phyloP scores from a whole-genome alignment of 2,329 filamentous ascomycete genomes.

The Fusarium foetens region DNA sequence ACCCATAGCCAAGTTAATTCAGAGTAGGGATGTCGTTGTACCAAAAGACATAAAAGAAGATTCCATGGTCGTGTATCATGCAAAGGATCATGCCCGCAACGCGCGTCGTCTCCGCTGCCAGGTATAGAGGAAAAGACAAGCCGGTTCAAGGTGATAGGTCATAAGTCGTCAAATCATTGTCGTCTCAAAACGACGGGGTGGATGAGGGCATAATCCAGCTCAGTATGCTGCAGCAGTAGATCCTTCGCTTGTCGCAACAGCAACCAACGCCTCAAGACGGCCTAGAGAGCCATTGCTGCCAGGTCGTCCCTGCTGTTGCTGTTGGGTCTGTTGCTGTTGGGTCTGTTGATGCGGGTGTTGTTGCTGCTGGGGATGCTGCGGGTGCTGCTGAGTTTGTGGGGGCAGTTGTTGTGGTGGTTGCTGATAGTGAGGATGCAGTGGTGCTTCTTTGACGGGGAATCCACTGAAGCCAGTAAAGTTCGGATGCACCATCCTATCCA shows the following conservation, averaged over 20 bases:
- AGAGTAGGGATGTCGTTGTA: conserved; percentile 35
- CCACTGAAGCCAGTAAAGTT: conserved; percentile 64
- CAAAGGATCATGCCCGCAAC: conserved; percentile 32
- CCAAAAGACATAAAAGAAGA: conserved; percentile 6
- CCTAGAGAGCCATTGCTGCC: conserved; percentile 49
- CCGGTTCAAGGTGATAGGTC: conserved; percentile 29
- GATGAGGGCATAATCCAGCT: background rate
- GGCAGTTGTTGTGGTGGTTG: conserved; percentile 9
- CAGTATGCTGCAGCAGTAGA: conserved; percentile 56
- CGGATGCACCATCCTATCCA: conserved; percentile 68
- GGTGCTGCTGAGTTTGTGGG: conserved; percentile 30
- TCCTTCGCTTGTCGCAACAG: conserved; percentile 57
- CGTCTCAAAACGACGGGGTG: conserved; percentile 11
- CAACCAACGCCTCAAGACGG: conserved; percentile 56
- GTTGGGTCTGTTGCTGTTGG: conserved; percentile 43
- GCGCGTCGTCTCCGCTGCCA: conserved; percentile 34
- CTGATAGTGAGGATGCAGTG: conserved; percentile 44
- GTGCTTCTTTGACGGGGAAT: conserved; percentile 56
- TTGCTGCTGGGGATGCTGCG: conserved; percentile 23
- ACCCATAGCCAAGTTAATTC: conserved; percentile 5
- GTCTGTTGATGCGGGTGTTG: conserved; percentile 45
- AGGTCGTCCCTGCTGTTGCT: conserved; percentile 46
- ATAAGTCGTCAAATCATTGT: conserved; percentile 43
- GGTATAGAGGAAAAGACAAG: conserved; percentile 26
- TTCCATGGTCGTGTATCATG: conserved; percentile 40